Evolutionary conservation across 1,284 basidiomycete species (phyloP), one percentile per base, ranked within the genome.

Genomic region (Athelia sp.): DNA sequence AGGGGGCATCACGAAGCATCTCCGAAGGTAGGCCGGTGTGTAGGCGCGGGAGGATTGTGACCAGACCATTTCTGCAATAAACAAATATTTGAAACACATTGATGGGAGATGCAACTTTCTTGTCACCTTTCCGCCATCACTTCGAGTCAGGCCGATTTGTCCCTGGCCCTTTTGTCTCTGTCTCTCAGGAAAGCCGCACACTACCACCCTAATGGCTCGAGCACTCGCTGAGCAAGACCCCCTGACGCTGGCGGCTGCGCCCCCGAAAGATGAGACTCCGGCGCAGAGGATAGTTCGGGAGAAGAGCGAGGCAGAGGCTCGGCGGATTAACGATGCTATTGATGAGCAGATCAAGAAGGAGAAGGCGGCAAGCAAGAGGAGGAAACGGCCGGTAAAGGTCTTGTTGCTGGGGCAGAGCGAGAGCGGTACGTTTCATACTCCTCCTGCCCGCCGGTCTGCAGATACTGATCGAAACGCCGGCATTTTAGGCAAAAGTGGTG

Each of bases 351-450:
- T 88, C 38, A 72, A 74, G 43, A 70, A 67, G 44, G 84, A 86
- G 56, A 72, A 67, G 54, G 69, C 72, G 14, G 71, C 66, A 0
- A 65, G 78, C 50, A 82, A 72, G 66, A 82, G 74, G 66, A 78
- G 70, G 56, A 78, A 72, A 63, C 74, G 71, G 54, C 74, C 79
- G 0, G 75, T 85, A 53, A 81, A 81, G 56, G 65, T 86, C 26
- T 67, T 86, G 50, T 67, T 85, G 36, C 69, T 86, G 4, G 84
- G 85, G 13, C 85, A 88, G 64, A 84, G 83, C 56, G 84, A 87
- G 66, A 85, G 82, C 56, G 85, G 85, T 76, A 40, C 36, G 36
- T 40, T n/a, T 29, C 13, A 29, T 4, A 22, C 35, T 18, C 22
- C 32, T 14, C 18, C 26, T 14, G 29, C 24, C 10, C 35, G 9